A percentile compares a stretch with the other conserved stretches of the same genome.
Evolutionary conservation across 1,139 yeast species (phyloP).

Genomic region (Pneumocystis canis): DNA sequence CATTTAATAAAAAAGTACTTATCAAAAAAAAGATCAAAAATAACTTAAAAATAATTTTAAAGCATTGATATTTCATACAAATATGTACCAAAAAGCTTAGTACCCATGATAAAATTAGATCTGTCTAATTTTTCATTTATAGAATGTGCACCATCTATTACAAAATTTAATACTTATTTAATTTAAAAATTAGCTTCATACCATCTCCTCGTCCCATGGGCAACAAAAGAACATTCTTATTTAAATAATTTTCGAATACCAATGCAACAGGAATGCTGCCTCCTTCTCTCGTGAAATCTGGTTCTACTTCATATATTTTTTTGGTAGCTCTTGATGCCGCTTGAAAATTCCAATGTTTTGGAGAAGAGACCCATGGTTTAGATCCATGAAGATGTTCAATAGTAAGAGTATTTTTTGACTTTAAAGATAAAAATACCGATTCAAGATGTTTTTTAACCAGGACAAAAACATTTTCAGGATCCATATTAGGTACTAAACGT

Average conservation of each 20-base stretch:
- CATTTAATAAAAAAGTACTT: not conserved
- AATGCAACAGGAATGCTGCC: conserved; percentile 3
- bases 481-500: conserved; percentile 92
- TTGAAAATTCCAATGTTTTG: conserved; percentile 78
- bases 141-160: conserved; percentile 75
- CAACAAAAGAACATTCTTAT: conserved; percentile 50
- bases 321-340: conserved; percentile 93
- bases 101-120: conserved; percentile 81
- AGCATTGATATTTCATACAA: conserved; percentile 63
- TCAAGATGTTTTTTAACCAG: conserved; percentile 59
- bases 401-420: conserved; percentile 59
- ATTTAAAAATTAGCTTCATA: not conserved
- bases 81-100: conserved; percentile 86
- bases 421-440: conserved; percentile 46
- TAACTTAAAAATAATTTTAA: not conserved
- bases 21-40: not conserved
- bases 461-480: conserved; percentile 61
- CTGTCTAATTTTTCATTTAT: conserved; percentile 87
- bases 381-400: conserved; percentile 86
- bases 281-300: conserved; percentile 71
- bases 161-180: not conserved
- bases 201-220: conserved; percentile 98
- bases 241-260: conserved; percentile 47
- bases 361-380: conserved; percentile 90
- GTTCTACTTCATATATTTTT: conserved; percentile 86